A percentile compares a stretch with the other conserved stretches of the same genome.
phyloP scores from a whole-genome alignment of 148 eudicot genomes.

The Nepenthes mirabilis region DNA sequence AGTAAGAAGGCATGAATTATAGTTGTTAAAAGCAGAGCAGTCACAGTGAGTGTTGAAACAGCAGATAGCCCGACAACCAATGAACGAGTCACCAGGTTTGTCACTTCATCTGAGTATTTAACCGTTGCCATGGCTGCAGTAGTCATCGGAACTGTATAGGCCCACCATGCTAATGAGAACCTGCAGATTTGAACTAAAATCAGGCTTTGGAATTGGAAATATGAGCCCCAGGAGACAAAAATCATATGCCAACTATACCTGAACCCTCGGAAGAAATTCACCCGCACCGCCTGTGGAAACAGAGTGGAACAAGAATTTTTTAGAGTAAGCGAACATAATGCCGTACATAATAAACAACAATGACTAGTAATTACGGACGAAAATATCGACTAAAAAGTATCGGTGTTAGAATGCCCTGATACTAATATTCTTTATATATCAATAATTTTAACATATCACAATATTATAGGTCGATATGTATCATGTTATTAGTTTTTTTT shows the following conservation, averaged over 20 bases:
- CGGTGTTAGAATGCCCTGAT: not conserved
- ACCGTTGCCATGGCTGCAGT: conserved; percentile 84
- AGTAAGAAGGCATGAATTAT: conserved; percentile 59
- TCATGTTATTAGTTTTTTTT: too few species aligned
- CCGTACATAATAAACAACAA: too few species aligned
- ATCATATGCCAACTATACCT: conserved; percentile 20
- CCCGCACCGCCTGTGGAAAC: conserved; percentile 66
- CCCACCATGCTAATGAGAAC: conserved; percentile 98
- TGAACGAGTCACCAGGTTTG: conserved; percentile 27
- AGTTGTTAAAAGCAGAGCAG: conserved; percentile 44
- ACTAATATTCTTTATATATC: too few species aligned
- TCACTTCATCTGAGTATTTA: conserved; percentile 48
- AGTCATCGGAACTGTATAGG: conserved; percentile 95
- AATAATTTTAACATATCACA: not conserved
- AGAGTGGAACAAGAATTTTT: too few species aligned
- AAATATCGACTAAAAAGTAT: not conserved
- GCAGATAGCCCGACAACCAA: conserved; percentile 34
- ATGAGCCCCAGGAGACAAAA: too few species aligned
- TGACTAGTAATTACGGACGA: not conserved
- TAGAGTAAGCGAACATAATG: not conserved
- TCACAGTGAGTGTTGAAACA: conserved; percentile 40
- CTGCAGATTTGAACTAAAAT: conserved; percentile 11
- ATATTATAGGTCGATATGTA: not conserved
- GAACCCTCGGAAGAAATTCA: conserved; percentile 92
- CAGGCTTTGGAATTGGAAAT: not conserved